Evolutionary conservation across 78 protist species (phyloP), one percentile per base, ranked within the genome.

Genomic region (Dictyostelium intermedium): DNA sequence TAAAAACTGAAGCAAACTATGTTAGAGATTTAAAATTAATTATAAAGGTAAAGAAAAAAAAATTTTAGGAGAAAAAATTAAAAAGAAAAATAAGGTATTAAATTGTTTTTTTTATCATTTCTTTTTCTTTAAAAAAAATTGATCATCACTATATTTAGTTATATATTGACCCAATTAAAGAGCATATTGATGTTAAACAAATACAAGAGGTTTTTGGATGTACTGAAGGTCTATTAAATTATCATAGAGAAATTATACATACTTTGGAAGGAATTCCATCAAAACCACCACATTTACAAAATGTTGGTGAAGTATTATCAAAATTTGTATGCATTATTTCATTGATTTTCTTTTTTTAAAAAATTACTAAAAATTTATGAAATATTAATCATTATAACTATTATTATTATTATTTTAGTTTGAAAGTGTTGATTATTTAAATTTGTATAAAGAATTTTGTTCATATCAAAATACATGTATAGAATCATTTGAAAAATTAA

Each of bases 1-100:
- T 87, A 9, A 87, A 87, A 45, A 87, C 93, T 30, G 93, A 87
- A 66, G 82, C 93, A 20, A 79, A 84, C 45, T 87, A 87, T 87
- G 84, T 87, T 14, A 77, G 93, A 79, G 93, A 87, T 79, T 77
- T 87, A 79, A 87, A 87, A 69, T 39, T 87, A 66, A 79, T 87
- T n/a, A 84, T 30, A n/a, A 87, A 87, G 70, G 63, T 69, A 25
- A 43, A 27, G 11, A 70, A 25, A 25, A 70, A 30, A 32, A 30
- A 32, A 32, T 10, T 1, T 10, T 66, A n/a, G 1, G 14, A 70
- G 20, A 56, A 53, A 53, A 53, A 53, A 53, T n/a, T n/a, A 53
- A 53, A 14, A 50, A 72, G 11, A 25, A 6, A n/a, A 60, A 56
- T 14, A 32, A 27, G 32, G 50, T 16, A 27, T 9, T n/a, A 35